Base-by-base conservation (phyloP, 371 early-diverging fungal genomes). In the Lichtheimia corymbifera region DNA sequence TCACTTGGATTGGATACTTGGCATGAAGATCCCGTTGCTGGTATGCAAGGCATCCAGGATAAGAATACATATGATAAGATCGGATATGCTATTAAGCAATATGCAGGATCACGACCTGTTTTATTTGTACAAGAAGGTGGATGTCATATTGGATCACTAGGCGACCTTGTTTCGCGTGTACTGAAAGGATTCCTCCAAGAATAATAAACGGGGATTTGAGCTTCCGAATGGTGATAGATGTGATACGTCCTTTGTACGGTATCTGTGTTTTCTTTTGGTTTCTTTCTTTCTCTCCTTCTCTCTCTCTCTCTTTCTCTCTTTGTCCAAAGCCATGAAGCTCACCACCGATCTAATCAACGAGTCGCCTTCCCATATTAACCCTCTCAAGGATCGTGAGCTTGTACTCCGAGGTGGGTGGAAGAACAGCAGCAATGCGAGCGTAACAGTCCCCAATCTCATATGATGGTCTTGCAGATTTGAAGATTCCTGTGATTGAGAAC, bases 401-500 rank as follows among this genome's bases (percentile, higher is more conserved):
- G 90, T 93, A 65, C 74, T 98, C 44, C 80, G 95, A 80, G 92
- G 93, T 94, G 35, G 35, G 35, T 35, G 35, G 35, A 35, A 35
- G 4, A 28, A 28, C 35, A 35, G 9, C 35, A 73, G 41, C 9
- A 43, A 49, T 44, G 25, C 54, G 20, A 12, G 22, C 52, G 20
- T 52, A 27, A 52, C 15, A 52, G 41, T n/a, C n/a, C 25, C 55
- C 25, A 7, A 17, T 28, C 20, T 2, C 30, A 42, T 59, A 35
- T 40, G 20, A 35, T 25, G 50, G 40, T 27, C 17, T 35, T 61
- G 13, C 71, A 93, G 93, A 89, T 63, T 84, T 90, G 59, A 92
- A 93, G 68, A 93, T 97, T 50, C 87, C 93, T 55, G 80, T 83
- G 61, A 91, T 98, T 59, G 97, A 98, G 73, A 97, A 98, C 74